These are phyloP conservation scores for Pichia kudriavzevii DNA, from an alignment of 1,139 yeast species.

Conservation along the genomic window DNA sequence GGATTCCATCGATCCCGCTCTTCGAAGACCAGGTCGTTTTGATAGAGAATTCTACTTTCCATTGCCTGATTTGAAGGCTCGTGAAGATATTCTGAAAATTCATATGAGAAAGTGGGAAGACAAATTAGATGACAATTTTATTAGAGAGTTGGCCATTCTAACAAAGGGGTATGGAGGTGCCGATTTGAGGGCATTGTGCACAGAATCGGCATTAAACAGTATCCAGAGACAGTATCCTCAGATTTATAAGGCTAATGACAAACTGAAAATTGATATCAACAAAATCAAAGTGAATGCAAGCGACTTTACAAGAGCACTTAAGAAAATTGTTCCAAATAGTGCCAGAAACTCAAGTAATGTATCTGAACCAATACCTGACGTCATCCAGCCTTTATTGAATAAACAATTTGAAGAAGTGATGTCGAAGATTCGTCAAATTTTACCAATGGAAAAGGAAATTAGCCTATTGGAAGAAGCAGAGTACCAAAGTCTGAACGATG, in stretches of 20 bases:
- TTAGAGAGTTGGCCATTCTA: constrained; percentile 61
- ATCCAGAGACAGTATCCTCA: constrained; percentile 93
- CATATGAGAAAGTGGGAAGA: constrained; percentile 81
- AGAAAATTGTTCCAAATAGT: constrained; percentile 85
- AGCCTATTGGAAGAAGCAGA: constrained; percentile 65
- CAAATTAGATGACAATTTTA: constrained; percentile 36
- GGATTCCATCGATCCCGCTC: constrained; percentile 95
- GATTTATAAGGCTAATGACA: constrained; percentile 71
- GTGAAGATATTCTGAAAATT: constrained; percentile 70
- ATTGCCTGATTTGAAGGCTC: constrained; percentile 73
- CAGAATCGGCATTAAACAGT: constrained; percentile 78
- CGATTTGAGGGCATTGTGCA: constrained; percentile 86
- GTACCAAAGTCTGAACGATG: constrained; percentile 56
- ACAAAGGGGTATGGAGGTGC: constrained; percentile 99
- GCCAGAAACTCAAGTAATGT: constrained; percentile 69
- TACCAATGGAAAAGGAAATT: constrained; percentile 56
- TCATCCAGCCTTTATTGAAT: constrained; percentile 55
- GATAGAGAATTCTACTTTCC: constrained; percentile 97
- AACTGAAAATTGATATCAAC: constrained; percentile 64
- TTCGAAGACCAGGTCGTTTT: constrained; percentile 94
- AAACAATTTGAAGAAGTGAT: constrained; percentile 42
- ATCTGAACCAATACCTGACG: constrained; percentile 74
- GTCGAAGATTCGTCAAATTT: constrained; percentile 43
- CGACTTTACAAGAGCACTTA: constrained; percentile 83
- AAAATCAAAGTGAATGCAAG: constrained; percentile 70